A percentile compares a stretch with the other conserved stretches of the same genome.
Evolutionary conservation across 139 green algal genomes (phyloP).

Genomic region (Dunaliella primolecta): DNA sequence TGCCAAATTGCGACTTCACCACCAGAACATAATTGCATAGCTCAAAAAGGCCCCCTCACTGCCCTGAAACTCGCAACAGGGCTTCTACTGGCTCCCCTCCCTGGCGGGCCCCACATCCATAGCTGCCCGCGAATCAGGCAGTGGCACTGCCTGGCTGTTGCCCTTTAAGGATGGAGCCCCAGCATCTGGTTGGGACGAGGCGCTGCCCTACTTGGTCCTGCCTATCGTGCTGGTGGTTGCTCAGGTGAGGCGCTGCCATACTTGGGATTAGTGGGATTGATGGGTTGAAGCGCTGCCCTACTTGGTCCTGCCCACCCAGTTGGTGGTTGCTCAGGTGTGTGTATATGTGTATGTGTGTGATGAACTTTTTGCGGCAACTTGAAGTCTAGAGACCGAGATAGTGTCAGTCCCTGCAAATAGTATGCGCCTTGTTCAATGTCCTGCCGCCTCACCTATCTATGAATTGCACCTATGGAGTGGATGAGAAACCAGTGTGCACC

Average conservation of each 20-base stretch:
- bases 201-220: slow-evolving; percentile 84
- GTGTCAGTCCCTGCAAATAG: too few species aligned
- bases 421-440: too few species aligned
- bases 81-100: slow-evolving; percentile 88
- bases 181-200: slow-evolving; percentile 89
- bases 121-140: slow-evolving; percentile 17
- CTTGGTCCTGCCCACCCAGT: slow-evolving; percentile 86
- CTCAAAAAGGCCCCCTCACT: too few species aligned
- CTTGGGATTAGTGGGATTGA: too few species aligned
- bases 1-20: too few species aligned
- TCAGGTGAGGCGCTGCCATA: slow-evolving; percentile 9
- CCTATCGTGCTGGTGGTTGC: slow-evolving; percentile 71
- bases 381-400: background rate
- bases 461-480: too few species aligned
- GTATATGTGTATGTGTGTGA: background rate
- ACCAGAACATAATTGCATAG: too few species aligned
- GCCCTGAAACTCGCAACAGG: too few species aligned
- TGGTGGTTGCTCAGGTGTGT: slow-evolving; percentile 38
- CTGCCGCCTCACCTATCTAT: too few species aligned
- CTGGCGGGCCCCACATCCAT: slow-evolving; percentile 67
- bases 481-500: too few species aligned
- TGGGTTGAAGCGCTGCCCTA: slow-evolving; percentile 84
- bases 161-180: slow-evolving; percentile 83
- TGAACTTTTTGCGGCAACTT: background rate
- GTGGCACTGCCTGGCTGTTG: slow-evolving; percentile 74